phyloP scores from a whole-genome alignment of 202 grass and related monocot genomes.

The Zoysia matrella region DNA sequence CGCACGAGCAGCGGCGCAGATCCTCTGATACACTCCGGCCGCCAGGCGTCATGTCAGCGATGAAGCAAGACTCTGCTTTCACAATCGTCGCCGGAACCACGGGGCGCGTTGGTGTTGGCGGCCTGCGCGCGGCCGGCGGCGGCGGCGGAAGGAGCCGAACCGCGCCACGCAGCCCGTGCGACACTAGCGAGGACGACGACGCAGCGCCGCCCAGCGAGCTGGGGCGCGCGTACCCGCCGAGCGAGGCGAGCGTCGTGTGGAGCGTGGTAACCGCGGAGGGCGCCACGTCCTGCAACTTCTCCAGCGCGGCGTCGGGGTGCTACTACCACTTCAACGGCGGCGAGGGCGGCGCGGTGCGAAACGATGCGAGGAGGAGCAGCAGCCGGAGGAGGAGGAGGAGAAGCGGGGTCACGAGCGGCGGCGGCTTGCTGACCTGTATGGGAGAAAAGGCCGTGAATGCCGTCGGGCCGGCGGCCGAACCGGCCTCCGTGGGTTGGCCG shows the following conservation, averaged over 20 bases:
- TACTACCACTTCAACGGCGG: conserved; percentile 22
- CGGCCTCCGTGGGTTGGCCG: not conserved
- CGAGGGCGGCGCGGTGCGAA: not conserved
- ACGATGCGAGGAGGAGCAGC: not conserved
- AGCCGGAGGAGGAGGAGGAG: not conserved
- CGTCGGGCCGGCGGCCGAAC: not conserved
- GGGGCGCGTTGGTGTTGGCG: too few relatives aligned
- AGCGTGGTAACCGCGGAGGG: conserved; percentile 61
- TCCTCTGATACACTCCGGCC: too few relatives aligned
- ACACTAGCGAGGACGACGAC: conserved; percentile 6
- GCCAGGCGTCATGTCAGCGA: too few relatives aligned
- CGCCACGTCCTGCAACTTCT: conserved; percentile 55
- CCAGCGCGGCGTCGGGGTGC: conserved; percentile 54
- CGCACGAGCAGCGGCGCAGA: too few relatives aligned
- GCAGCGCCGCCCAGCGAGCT: conserved; percentile 24
- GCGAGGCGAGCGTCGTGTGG: conserved; percentile 61
- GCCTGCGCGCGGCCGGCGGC: not conserved
- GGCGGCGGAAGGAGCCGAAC: too few relatives aligned
- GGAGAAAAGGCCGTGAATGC: conserved; percentile 26
- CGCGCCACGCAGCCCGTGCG: not conserved
- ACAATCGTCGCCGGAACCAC: too few relatives aligned
- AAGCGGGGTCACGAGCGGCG: not conserved
- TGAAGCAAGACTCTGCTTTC: too few relatives aligned
- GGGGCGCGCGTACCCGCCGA: conserved; percentile 43
- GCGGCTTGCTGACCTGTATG: conserved; percentile 48